These are phyloP conservation scores for Paramecium biaurelia DNA, from an alignment of 73 alveolate genomes.

Conservation along the genomic window DNA sequence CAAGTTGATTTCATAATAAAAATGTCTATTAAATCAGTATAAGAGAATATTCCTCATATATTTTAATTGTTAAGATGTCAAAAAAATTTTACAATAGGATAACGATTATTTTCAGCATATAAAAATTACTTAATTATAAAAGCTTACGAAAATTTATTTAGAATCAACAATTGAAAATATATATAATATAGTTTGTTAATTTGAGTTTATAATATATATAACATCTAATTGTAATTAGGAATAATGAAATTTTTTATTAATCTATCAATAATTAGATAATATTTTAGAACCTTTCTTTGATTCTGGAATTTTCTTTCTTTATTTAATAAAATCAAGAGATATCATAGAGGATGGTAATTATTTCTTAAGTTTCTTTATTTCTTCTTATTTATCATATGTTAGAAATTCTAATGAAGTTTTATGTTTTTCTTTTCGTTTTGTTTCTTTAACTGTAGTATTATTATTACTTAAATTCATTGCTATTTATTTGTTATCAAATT, in stretches of 20 bases:
- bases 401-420: not conserved
- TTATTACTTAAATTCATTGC: not conserved
- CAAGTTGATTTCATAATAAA: not conserved
- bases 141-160: not conserved
- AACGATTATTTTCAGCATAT: not conserved
- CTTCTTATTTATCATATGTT: not conserved
- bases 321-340: not conserved
- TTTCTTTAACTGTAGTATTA: not conserved
- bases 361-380: not conserved
- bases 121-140: not conserved
- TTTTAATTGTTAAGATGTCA: not conserved
- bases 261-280: not conserved
- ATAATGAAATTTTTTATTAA: not conserved
- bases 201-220: too few relatives aligned
- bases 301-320: not conserved
- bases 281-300: not conserved
- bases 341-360: not conserved
- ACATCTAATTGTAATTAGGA: not conserved
- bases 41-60: conserved; percentile 35
- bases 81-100: not conserved
- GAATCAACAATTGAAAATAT: not conserved
- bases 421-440: not conserved
- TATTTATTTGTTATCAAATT: not conserved
- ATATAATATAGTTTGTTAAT: not conserved
- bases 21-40: not conserved